Conservation (phyloP, 805 yeast species). For the Candida mattraensis region DNA sequence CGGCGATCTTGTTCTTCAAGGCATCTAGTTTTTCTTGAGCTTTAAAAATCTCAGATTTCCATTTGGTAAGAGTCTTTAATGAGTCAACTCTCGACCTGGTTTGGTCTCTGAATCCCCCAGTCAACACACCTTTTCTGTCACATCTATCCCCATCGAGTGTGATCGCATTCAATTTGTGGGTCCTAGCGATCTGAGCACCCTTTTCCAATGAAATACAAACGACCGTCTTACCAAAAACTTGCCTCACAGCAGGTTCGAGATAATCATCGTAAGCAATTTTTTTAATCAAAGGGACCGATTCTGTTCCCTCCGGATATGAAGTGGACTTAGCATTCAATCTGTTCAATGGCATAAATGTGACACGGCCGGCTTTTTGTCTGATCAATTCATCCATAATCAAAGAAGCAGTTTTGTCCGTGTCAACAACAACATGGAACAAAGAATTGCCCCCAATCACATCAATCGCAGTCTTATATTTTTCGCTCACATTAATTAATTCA, state of each 20-base stretch:
- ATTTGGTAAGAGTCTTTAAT: slow-evolving; percentile 53
- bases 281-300: slow-evolving; percentile 74
- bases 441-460: slow-evolving; percentile 89
- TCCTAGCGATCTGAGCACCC: slow-evolving; percentile 67
- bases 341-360: slow-evolving; percentile 88
- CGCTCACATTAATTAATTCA: slow-evolving; percentile 77
- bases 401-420: slow-evolving; percentile 80
- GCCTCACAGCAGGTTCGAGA: slow-evolving; percentile 67
- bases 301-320: slow-evolving; percentile 61
- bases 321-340: slow-evolving; percentile 48
- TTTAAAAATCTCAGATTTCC: slow-evolving; percentile 47
- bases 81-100: slow-evolving; percentile 70
- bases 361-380: slow-evolving; percentile 73
- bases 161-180: slow-evolving; percentile 66
- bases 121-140: slow-evolving; percentile 77
- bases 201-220: slow-evolving; percentile 68
- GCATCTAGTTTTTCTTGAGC: slow-evolving; percentile 40
- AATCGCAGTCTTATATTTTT: slow-evolving; percentile 79
- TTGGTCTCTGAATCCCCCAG: slow-evolving; percentile 84
- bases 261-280: slow-evolving; percentile 63
- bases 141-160: slow-evolving; percentile 92
- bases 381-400: slow-evolving; percentile 73
- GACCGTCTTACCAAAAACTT: slow-evolving; percentile 78
- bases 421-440: slow-evolving; percentile 86
- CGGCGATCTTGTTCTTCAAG: slow-evolving; percentile 39